Base-by-base conservation (phyloP, 2,329 filamentous ascomycete genomes). In the Chrysoporthe deuterocubensis region DNA sequence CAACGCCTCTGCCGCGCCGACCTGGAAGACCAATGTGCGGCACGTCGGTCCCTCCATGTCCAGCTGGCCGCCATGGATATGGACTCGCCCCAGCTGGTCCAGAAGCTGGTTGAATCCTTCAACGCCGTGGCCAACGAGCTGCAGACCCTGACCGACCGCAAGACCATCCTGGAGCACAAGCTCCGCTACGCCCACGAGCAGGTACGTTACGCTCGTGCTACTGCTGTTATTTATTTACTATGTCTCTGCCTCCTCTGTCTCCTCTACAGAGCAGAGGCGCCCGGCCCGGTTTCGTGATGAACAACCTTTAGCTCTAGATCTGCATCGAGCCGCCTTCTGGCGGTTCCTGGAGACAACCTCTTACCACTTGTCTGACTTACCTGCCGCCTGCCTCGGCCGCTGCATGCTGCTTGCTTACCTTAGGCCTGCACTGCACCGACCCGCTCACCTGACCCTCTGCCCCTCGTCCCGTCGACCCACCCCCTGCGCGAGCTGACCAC, bases 131-230 rank as follows among this genome's bases (percentile, higher is more conserved):
- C 88, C 72, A 85, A 89, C 78, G 85, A 90, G 79, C 87, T 90
- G 54, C 88, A 90, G 78, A 82, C 81, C 66, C 76, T 90, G 75
- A 85, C 85, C 71, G 88, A 90, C 76, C 84, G 85, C 72, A 89
- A 90, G 75, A 89, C 85, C 40, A 85, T 90, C 65, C 80, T 90
- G 68, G 87, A 90, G 79, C 87, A 90, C 78, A 90, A 90, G 78
- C 81, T 90, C 72, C 84, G 86, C 64, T 90, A 87, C 79, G 88
- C 88, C 43, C 87, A 89, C 72, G 87, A 90, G 76, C 87, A 90
- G 83, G 88, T 90, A 83, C 77, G 85, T 75, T n/a, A 8, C 34
- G 8, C 16, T 43, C 60, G 26, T 11, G 16, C 14, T 21, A 3
- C 14, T 14, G 43, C 64, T 59, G 65, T 61, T 56, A 5, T 37